A percentile compares a stretch with the other conserved stretches of the same genome.
phyloP scores from a whole-genome alignment of 345 rosid genomes.

The Cardamine chenopodiifolia region DNA sequence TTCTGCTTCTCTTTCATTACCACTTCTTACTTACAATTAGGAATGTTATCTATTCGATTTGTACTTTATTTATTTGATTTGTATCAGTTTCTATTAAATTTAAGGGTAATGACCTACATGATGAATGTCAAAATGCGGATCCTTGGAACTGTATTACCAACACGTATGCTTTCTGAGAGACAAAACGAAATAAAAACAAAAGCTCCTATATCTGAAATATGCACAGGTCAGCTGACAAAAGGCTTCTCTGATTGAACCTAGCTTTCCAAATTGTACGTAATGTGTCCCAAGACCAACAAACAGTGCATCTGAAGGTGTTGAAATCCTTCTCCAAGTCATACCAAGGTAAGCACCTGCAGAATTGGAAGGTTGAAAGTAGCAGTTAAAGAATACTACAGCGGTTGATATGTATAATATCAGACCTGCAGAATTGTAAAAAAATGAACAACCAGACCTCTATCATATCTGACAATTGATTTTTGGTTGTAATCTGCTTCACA shows the following conservation, averaged over 20 bases:
- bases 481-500: constrained; percentile 75
- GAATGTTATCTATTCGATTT: neutral
- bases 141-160: constrained; percentile 61
- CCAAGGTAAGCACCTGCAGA: constrained; percentile 87
- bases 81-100: neutral
- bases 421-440: no score
- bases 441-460: constrained; percentile 79
- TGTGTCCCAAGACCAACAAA: constrained; percentile 84
- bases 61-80: neutral
- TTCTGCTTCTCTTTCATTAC: constrained; percentile 2
- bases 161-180: constrained; percentile 11
- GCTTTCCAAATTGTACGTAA: constrained; percentile 72
- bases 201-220: constrained; percentile 10
- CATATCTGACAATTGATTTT: constrained; percentile 73
- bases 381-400: neutral
- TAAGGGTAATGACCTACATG: no score
- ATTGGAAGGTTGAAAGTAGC: constrained; percentile 13
- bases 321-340: constrained; percentile 84
- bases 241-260: constrained; percentile 69
- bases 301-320: constrained; percentile 84
- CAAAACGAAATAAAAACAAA: neutral
- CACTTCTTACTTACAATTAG: neutral
- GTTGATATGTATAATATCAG: no score
- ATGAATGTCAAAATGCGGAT: constrained; percentile 63
- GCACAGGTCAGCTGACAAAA: constrained; percentile 56